Base-by-base conservation (phyloP, 257 asterid species). In the Przewalskia tangutica region DNA sequence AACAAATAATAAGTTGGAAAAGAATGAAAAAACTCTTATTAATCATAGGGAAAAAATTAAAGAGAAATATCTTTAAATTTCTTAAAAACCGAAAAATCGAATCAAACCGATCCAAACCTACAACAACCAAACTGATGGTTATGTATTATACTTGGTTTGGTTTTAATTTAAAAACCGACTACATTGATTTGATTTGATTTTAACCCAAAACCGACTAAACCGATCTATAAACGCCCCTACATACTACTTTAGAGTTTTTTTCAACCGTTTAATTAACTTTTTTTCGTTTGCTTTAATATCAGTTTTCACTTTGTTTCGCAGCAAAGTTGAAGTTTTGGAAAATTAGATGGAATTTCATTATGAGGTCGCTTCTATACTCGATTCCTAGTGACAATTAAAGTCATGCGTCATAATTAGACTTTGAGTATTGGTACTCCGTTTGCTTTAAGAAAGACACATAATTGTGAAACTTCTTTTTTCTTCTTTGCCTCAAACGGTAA, bases 351-450 rank as follows among this genome's bases (percentile, higher is more conserved):
- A 73, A 48, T 23, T 73, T 23, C 79, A 73, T 73, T 23, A 73
- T 73, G 60, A 73, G 62, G 38, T 48, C 50, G 60, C 13, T 73
- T 23, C 79, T 11, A 73, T 48, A 73, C 62, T 20, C 79, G 48
- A 73, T 50, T 48, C 46, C 23, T 7, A 20, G 60, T 48, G 44
- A 73, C 58, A 73, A 73, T 73, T 73, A 50, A 73, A 73, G 79
- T 73, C 79, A 73, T 73, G 79, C 79, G 79, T 73, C 62, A 73
- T 73, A 20, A 73, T 73, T 73, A 23, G 60, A 13, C 16, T 12
- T 48, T 48, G 79, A 48, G 79, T 73, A 48, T 73, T 48, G 1
- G 13, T 73, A 48, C n/a, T 48, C 14, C 79, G 20, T 73, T 73
- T 48, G 79, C 79, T 73, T 73, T 48, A 73, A 48, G 79, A 48